Base-by-base conservation (phyloP, 768 basidiomycete species). In the Calocera viscosa region DNA sequence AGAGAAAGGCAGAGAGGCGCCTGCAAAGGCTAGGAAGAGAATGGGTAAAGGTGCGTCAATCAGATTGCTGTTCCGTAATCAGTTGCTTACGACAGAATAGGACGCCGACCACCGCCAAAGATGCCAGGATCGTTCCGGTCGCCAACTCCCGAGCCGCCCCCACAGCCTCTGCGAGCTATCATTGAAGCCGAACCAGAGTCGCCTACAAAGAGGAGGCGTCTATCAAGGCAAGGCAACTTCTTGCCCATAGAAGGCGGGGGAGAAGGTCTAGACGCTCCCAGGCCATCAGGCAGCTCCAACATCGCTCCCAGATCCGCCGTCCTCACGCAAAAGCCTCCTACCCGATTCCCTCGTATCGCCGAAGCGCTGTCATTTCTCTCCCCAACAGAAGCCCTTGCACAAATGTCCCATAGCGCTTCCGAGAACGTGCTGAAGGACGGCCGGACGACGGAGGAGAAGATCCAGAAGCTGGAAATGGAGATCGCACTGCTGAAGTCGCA, bases 371-470 rank as follows among this genome's bases (percentile, higher is more conserved):
- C 53, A 26, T 16, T 30, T 10, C 53, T 60, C 2, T 28, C 53
- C 3, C 53, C 53, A 32, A 60, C 53, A 5, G 53, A 60, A 2
- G 53, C 30, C 14, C 53, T 60, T 26, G 53, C 53, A 8, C 53
- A 60, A 60, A 60, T 60, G 53, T 60, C 53, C 7, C 53, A 60
- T 22, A 60, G 53, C 19, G 53, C 53, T 14, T 60, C 53, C 22
- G 53, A 60, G 22, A 16, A 10, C 8, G 53, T 60, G 14, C 19
- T 60, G 26, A 11, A 60, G 19, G 53, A 60, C 19, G 24, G 16
- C 7, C 24, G 14, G 16, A 28, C 26, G 5, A 60, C 30, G 8
- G 10, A 60, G 24, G 53, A 60, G 53, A 60, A 32, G 22, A 60
- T 60, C 53, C 5, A 60, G 53, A 60, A 60, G 53, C 53, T 60